Conservation (phyloP, 176 grass and related monocot genomes). For the Bothriochloa decipiens region DNA sequence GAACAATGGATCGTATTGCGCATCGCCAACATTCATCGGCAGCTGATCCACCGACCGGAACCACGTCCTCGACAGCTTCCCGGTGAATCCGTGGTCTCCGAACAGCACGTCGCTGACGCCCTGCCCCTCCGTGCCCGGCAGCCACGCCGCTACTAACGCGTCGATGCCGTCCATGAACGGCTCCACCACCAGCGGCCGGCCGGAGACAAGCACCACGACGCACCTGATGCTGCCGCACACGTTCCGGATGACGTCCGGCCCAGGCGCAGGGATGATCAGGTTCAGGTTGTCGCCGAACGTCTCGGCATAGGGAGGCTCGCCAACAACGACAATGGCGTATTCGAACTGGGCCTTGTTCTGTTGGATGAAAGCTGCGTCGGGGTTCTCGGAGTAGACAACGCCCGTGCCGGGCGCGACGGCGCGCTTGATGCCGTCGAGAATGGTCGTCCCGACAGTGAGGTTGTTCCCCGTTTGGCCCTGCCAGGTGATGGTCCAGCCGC, state of each 20-base stretch:
- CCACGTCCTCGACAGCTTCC: slow-evolving; percentile 72
- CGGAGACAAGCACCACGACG: slow-evolving; percentile 61
- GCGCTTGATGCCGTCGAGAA: too few species aligned
- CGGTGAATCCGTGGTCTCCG: slow-evolving; percentile 64
- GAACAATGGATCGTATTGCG: slow-evolving; percentile 67
- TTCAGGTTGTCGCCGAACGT: slow-evolving; percentile 60
- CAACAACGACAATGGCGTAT: slow-evolving; percentile 64
- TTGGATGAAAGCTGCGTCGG: slow-evolving; percentile 41
- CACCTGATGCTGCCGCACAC: slow-evolving; percentile 57
- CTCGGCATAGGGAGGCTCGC: slow-evolving; percentile 63
- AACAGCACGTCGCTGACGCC: slow-evolving; percentile 70
- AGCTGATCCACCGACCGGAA: slow-evolving; percentile 8
- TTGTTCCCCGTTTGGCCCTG: slow-evolving; percentile 58
- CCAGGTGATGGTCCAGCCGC: slow-evolving; percentile 84
- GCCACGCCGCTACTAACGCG: slow-evolving; percentile 74
- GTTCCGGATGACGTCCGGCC: slow-evolving; percentile 45
- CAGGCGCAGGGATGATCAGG: slow-evolving; percentile 64
- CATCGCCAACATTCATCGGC: slow-evolving; percentile 65
- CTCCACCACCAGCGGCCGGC: slow-evolving; percentile 66
- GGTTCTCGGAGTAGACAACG: slow-evolving; percentile 60
- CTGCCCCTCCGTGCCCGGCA: slow-evolving; percentile 75
- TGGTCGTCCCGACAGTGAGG: slow-evolving; percentile 43
- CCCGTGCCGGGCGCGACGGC: slow-evolving; percentile 47
- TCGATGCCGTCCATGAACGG: slow-evolving; percentile 51
- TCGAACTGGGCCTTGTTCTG: slow-evolving; percentile 47